phyloP scores from a whole-genome alignment of 2,329 filamentous ascomycete genomes.

The Exophiala lecanii-corni region DNA sequence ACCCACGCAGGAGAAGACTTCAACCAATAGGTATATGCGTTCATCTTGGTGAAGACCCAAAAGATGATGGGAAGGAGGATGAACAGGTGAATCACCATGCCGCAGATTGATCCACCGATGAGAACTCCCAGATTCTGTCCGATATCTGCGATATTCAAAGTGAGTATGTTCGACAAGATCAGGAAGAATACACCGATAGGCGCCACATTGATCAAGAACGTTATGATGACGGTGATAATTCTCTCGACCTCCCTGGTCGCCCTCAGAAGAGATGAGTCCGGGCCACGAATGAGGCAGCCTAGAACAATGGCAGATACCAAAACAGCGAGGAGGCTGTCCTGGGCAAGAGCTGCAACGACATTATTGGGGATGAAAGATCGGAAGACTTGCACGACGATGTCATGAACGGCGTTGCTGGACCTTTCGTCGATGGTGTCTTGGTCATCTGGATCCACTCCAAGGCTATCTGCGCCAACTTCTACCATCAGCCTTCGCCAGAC shows the following conservation, averaged over 20 bases:
- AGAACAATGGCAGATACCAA: conserved; percentile 46
- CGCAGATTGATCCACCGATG: conserved; percentile 44
- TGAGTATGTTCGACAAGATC: conserved; percentile 50
- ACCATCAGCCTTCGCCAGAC: conserved; percentile 37
- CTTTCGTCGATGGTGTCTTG: conserved; percentile 31
- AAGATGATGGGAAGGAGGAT: conserved; percentile 44
- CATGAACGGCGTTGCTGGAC: conserved; percentile 34
- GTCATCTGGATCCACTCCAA: conserved; percentile 39
- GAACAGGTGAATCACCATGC: conserved; percentile 47
- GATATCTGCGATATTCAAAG: conserved; percentile 45
- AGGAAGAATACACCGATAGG: conserved; percentile 53
- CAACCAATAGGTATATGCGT: conserved; percentile 48
- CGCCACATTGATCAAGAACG: conserved; percentile 46
- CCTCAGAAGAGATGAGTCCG: conserved; percentile 38
- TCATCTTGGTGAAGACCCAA: conserved; percentile 39
- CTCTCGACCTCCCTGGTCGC: conserved; percentile 46
- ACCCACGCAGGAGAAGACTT: conserved; percentile 50
- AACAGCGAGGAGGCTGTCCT: conserved; percentile 45
- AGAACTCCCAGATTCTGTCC: conserved; percentile 48
- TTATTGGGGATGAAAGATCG: conserved; percentile 49
- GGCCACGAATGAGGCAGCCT: conserved; percentile 43
- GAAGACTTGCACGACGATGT: conserved; percentile 47
- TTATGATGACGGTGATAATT: conserved; percentile 46
- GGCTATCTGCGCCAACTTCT: conserved; percentile 22
- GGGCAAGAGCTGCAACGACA: conserved; percentile 44